phyloP scores from a whole-genome alignment of 306 rosid species.

The Pyrus pyrifolia region DNA sequence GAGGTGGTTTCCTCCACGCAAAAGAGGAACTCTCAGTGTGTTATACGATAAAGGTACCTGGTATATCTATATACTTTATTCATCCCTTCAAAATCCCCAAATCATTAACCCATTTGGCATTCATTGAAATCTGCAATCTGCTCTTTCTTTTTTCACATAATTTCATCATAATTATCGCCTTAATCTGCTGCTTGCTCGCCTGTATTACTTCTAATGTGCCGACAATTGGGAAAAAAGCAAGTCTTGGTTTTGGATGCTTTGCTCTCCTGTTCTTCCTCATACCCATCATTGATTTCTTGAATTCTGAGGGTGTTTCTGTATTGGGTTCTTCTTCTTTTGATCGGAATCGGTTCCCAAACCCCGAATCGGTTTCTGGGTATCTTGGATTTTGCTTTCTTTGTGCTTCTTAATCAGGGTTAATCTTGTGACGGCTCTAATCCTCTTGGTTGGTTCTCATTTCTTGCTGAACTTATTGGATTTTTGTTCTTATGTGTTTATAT shows the following conservation, averaged over 20 bases:
- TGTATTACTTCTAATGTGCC: constrained; percentile 20
- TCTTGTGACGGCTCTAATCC: background rate
- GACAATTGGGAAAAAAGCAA: constrained; percentile 10
- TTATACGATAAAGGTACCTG: constrained; percentile 29
- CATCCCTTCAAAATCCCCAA: constrained; percentile 12
- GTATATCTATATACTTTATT: constrained; percentile 9
- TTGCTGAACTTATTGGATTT: background rate
- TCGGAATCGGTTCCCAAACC: constrained; percentile 23
- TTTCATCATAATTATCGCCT: background rate
- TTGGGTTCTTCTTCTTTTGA: constrained; percentile 24
- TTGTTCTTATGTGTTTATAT: background rate
- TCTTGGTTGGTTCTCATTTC: constrained; percentile 18
- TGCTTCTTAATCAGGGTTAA: constrained; percentile 6
- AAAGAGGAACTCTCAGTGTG: constrained; percentile 25
- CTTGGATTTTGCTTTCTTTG: constrained; percentile 4
- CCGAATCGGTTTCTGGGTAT: constrained; percentile 29
- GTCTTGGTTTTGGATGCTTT: constrained; percentile 10
- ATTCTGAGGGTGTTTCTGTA: constrained; percentile 9
- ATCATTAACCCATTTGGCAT: background rate
- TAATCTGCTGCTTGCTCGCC: constrained; percentile 15
- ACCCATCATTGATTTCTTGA: constrained; percentile 20
- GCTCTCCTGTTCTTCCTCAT: background rate
- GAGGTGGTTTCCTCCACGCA: constrained; percentile 58
- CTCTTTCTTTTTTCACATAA: background rate
- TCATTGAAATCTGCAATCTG: constrained; percentile 9